These are phyloP conservation scores for Favolaschia claudopus DNA, from an alignment of 768 basidiomycete genomes.

Conservation along the genomic window DNA sequence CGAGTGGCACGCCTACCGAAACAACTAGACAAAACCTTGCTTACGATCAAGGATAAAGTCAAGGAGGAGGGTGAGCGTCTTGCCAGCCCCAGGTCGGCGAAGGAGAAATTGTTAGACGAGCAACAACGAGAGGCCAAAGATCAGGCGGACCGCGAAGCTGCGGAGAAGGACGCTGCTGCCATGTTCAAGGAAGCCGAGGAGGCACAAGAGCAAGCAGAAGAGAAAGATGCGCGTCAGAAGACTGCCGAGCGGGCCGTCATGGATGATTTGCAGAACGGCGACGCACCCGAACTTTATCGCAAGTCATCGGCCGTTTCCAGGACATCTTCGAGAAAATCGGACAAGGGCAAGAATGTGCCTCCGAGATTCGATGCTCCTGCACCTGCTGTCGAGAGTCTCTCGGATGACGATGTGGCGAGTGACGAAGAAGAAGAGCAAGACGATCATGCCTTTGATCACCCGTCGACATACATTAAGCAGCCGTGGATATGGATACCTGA, in stretches of 20 bases:
- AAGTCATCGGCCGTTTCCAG: conserved; percentile 17
- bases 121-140: conserved; percentile 12
- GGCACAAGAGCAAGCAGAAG: neutral
- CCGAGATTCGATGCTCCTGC: conserved; percentile 40
- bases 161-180: neutral
- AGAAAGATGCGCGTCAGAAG: neutral
- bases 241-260: conserved; percentile 26
- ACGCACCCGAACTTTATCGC: conserved; percentile 25
- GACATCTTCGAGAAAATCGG: conserved; percentile 13
- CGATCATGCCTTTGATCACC: conserved; percentile 57
- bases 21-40: conserved; percentile 39
- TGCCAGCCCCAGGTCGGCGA: conserved; percentile 9
- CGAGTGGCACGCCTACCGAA: conserved; percentile 36
- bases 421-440: conserved; percentile 38
- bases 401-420: conserved; percentile 40
- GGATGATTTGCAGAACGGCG: conserved; percentile 15
- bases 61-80: conserved; percentile 29
- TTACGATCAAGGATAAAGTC: conserved; percentile 39
- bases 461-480: conserved; percentile 54
- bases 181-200: conserved; percentile 16
- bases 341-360: neutral
- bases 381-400: conserved; percentile 30
- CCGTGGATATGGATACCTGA: conserved; percentile 57
- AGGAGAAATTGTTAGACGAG: conserved; percentile 20
- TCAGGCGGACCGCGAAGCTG: neutral